Evolutionary conservation across 2,329 filamentous ascomycete species (phyloP).

Genomic region (Rugonectria rugulosa): DNA sequence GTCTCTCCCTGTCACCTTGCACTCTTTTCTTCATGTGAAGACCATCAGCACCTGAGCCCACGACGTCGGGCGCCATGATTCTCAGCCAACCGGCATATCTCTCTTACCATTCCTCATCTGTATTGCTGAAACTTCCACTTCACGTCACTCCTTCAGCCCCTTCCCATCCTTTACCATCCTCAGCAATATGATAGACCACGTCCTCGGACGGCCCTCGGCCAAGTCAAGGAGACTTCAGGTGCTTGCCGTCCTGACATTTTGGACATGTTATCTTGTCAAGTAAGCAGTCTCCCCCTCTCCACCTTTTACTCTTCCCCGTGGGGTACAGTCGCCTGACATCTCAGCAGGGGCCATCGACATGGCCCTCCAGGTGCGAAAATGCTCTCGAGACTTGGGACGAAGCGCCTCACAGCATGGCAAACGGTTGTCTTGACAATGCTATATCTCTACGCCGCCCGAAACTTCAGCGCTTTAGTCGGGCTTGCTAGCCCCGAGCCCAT

Average conservation of each 20-base stretch:
- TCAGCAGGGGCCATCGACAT: slow-evolving; percentile 78
- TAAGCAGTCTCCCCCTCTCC: slow-evolving; percentile 49
- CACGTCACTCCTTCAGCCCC: background rate
- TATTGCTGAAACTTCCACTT: slow-evolving; percentile 6
- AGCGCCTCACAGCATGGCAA: slow-evolving; percentile 85
- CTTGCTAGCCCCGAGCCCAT: slow-evolving; percentile 93
- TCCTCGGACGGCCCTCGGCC: slow-evolving; percentile 87
- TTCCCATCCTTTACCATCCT: background rate
- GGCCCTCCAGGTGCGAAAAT: slow-evolving; percentile 79
- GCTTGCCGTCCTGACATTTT: slow-evolving; percentile 88
- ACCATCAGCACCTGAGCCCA: slow-evolving; percentile 19
- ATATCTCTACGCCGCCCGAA: slow-evolving; percentile 89
- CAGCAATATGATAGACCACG: slow-evolving; percentile 77
- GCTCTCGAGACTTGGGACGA: slow-evolving; percentile 75
- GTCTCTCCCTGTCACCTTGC: background rate
- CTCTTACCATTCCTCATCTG: slow-evolving; percentile 17
- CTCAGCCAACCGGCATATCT: slow-evolving; percentile 18
- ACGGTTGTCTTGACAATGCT: slow-evolving; percentile 86
- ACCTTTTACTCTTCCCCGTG: background rate
- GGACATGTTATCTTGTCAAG: slow-evolving; percentile 85
- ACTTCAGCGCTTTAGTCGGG: slow-evolving; percentile 91
- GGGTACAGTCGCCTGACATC: slow-evolving; percentile 29
- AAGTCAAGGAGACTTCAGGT: slow-evolving; percentile 94
- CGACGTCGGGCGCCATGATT: slow-evolving; percentile 28
- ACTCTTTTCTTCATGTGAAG: slow-evolving; percentile 37